Conservation (phyloP, 352 stramenopile genomes). For the Ophiocytium majus region DNA sequence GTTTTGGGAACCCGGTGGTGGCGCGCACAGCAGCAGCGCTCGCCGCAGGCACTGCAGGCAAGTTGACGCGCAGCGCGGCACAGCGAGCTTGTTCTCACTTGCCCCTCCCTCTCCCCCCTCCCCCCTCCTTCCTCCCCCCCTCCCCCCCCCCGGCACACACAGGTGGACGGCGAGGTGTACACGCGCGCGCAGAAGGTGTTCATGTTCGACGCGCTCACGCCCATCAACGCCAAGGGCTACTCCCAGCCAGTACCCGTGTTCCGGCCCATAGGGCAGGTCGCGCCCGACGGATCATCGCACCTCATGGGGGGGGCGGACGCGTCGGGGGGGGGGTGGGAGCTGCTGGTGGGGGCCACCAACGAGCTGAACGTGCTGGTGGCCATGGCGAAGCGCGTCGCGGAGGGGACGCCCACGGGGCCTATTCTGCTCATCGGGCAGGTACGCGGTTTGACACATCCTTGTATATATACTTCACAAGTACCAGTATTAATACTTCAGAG, state of each 20-base stretch:
- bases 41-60: too few relatives aligned
- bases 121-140: not conserved
- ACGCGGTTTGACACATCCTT: too few relatives aligned
- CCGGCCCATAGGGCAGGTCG: slow-evolving; percentile 36
- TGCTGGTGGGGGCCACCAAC: slow-evolving; percentile 41
- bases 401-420: slow-evolving; percentile 26
- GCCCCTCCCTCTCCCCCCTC: too few relatives aligned
- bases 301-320: not conserved
- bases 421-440: slow-evolving; percentile 46
- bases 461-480: too few relatives aligned
- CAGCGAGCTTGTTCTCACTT: too few relatives aligned
- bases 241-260: slow-evolving; percentile 44
- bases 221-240: slow-evolving; percentile 56
- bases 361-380: slow-evolving; percentile 41
- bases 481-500: too few relatives aligned
- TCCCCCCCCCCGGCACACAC: too few relatives aligned
- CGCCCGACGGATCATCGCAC: slow-evolving; percentile 22
- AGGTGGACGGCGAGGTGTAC: slow-evolving; percentile 52
- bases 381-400: slow-evolving; percentile 31
- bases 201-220: slow-evolving; percentile 39
- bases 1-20: too few relatives aligned
- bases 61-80: too few relatives aligned
- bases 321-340: slow-evolving; percentile 15
- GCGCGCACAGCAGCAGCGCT: too few relatives aligned
- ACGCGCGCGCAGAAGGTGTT: slow-evolving; percentile 37